A percentile compares a stretch with the other conserved stretches of the same genome.
Evolutionary conservation across 306 rosid species (phyloP).

Genomic region (Pachyrhizus erosus): DNA sequence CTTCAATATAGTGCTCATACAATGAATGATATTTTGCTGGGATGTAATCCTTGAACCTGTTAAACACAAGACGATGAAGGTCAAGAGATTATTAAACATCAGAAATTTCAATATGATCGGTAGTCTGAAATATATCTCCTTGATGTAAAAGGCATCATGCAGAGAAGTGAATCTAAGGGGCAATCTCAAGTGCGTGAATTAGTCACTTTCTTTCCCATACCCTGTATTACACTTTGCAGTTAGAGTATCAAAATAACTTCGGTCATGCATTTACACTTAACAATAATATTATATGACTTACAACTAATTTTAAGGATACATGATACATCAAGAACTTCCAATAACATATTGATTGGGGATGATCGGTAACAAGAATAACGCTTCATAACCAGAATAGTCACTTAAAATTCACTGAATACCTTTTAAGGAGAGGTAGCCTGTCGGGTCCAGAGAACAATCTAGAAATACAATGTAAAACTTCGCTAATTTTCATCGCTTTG

Average conservation of each 20-base stretch:
- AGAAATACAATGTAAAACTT: constrained; percentile 78
- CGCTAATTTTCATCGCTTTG: constrained; percentile 77
- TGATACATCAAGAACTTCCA: constrained; percentile 16
- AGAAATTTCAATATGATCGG: constrained; percentile 33
- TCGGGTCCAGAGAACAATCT: constrained; percentile 79
- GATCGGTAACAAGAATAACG: constrained; percentile 29
- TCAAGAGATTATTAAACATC: constrained; percentile 27
- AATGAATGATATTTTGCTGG: constrained; percentile 83
- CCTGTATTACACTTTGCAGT: constrained; percentile 10
- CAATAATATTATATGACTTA: constrained; percentile 32
- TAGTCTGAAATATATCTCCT: constrained; percentile 13
- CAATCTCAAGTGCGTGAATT: constrained; percentile 12
- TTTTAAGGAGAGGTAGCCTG: constrained; percentile 71
- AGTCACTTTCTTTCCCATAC: constrained; percentile 1
- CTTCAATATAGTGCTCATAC: constrained; percentile 70
- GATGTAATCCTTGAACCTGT: constrained; percentile 90
- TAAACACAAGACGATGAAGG: constrained; percentile 38
- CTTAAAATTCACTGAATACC: constrained; percentile 50
- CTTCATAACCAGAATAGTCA: constrained; percentile 27
- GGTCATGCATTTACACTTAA: constrained; percentile 25
- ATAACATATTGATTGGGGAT: constrained; percentile 11
- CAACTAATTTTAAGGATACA: constrained; percentile 14
- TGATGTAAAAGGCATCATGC: constrained; percentile 25
- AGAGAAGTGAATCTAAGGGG: constrained; percentile 14
- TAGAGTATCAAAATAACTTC: constrained; percentile 20